Percentiles rank a stretch among this genome's conserved stretches.
phyloP scores from a whole-genome alignment of 495 filamentous ascomycete genomes.

The Tuber borchii region DNA sequence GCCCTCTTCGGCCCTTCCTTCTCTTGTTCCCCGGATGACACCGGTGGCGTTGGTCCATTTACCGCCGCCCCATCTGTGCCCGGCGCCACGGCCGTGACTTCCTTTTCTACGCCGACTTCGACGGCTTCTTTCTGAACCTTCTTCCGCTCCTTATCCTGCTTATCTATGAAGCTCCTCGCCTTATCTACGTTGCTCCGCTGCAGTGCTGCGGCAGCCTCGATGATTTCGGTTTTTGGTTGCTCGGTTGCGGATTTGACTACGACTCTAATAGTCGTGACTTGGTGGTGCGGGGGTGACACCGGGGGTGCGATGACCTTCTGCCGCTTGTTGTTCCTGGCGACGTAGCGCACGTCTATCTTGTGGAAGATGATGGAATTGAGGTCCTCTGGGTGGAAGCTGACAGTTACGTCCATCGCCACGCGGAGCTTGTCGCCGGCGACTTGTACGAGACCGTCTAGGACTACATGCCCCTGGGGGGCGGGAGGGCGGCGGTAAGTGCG shows the following conservation, averaged over 20 bases:
- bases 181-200: constrained; percentile 15
- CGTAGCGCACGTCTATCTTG: constrained; percentile 32
- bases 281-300: constrained; percentile 1
- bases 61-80: constrained; percentile 19
- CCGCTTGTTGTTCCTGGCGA: constrained; percentile 7
- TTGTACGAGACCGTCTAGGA: constrained; percentile 38
- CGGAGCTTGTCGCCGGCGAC: constrained; percentile 29
- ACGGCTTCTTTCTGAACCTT: constrained; percentile 15
- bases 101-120: not conserved
- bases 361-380: constrained; percentile 28
- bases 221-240: not conserved
- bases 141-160: constrained; percentile 10
- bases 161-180: constrained; percentile 12
- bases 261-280: not conserved
- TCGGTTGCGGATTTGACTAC: constrained; percentile 1
- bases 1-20: constrained; percentile 20
- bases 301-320: not conserved
- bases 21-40: constrained; percentile 4
- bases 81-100: constrained; percentile 5
- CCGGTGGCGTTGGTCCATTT: constrained; percentile 11
- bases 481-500: constrained; percentile 21
- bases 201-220: constrained; percentile 17
- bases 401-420: constrained; percentile 33
- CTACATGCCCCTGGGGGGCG: constrained; percentile 33
- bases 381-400: constrained; percentile 33